These are phyloP conservation scores for Lasiodiplodia gonubiensis DNA, from an alignment of 2,329 filamentous ascomycete species.

Conservation along the genomic window DNA sequence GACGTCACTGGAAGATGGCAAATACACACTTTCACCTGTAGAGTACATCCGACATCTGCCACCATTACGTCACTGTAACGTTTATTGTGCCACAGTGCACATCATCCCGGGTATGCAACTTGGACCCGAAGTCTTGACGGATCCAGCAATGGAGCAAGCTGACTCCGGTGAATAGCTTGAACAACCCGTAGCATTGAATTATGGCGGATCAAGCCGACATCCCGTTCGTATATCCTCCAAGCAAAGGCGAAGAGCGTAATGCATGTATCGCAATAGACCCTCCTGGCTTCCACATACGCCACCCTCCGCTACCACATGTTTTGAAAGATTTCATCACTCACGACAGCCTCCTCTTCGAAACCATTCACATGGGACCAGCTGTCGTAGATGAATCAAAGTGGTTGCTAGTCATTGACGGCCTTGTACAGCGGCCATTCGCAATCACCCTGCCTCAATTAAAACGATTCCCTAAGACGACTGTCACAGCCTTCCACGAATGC, in stretches of 20 bases:
- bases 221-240: not conserved
- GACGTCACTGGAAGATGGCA: no score
- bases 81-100: not conserved
- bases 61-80: not conserved
- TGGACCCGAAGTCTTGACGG: not conserved
- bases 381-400: conserved; percentile 39
- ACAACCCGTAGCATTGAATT: not conserved
- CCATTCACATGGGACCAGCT: conserved; percentile 45
- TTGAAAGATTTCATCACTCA: conserved; percentile 36
- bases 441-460: conserved; percentile 38
- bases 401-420: conserved; percentile 40
- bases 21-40: not conserved
- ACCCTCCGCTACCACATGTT: conserved; percentile 39
- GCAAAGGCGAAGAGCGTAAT: not conserved
- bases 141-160: not conserved
- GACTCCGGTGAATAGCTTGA: not conserved
- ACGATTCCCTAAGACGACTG: conserved; percentile 34
- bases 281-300: conserved; percentile 34
- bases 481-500: conserved; percentile 46
- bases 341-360: conserved; percentile 43
- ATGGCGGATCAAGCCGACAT: not conserved
- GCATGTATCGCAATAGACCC: conserved; percentile 22
- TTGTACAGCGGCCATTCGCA: conserved; percentile 39
- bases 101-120: not conserved
- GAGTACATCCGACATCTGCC: not conserved